phyloP scores from a whole-genome alignment of 2,329 filamentous ascomycete genomes.

The Ramularia collo-cygni region DNA sequence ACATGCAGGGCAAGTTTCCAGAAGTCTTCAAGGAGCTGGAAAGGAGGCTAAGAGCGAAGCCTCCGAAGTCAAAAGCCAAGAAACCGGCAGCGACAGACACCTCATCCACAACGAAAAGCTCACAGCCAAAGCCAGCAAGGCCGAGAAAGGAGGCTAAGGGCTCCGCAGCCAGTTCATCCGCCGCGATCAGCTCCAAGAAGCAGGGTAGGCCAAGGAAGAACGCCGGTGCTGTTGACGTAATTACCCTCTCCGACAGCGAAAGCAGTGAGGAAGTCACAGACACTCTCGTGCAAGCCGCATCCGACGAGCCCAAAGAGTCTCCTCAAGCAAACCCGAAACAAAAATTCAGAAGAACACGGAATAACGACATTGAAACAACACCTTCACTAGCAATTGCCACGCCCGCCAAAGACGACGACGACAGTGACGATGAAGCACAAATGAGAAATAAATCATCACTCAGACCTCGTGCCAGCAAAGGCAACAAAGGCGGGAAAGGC shows the following conservation, averaged over 20 bases:
- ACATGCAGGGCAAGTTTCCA: constrained; percentile 34
- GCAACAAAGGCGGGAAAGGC: constrained; percentile 23
- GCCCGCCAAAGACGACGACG: constrained; percentile 15
- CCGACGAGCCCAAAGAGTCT: neutral
- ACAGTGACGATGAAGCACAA: constrained; percentile 15
- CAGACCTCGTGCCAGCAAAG: constrained; percentile 27
- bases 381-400: constrained; percentile 10
- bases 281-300: neutral
- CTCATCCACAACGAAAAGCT: constrained; percentile 8
- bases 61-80: constrained; percentile 4
- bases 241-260: constrained; percentile 13
- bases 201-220: constrained; percentile 21
- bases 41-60: constrained; percentile 8
- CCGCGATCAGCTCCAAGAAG: constrained; percentile 8
- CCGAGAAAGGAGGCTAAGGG: constrained; percentile 18
- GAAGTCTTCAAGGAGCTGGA: constrained; percentile 14
- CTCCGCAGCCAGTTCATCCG: constrained; percentile 15
- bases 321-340: constrained; percentile 2
- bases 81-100: constrained; percentile 13
- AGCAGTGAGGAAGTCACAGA: constrained; percentile 3
- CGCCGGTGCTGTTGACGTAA: constrained; percentile 14
- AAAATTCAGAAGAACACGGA: constrained; percentile 5
- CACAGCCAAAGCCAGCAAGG: constrained; percentile 11
- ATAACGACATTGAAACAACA: constrained; percentile 4
- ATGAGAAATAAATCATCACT: constrained; percentile 26